Evolutionary conservation across 2,329 filamentous ascomycete genomes (phyloP).

Genomic region (Fusarium sacchari): DNA sequence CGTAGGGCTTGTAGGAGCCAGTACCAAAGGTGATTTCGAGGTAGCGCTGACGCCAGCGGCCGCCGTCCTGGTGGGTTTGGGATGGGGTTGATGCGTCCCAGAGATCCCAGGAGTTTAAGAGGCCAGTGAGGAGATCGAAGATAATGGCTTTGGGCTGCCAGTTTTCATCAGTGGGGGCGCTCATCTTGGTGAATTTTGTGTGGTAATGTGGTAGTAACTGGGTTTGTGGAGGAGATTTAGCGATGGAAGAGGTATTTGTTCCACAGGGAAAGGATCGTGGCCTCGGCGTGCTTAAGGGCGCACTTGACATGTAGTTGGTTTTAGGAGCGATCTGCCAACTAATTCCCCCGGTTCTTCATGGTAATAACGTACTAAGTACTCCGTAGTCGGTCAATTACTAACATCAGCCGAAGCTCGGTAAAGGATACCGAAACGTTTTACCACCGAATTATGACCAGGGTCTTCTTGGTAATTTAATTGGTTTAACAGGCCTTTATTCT

Average conservation of each 20-base stretch:
- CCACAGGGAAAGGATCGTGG: accelerated
- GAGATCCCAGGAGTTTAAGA: constrained; percentile 53
- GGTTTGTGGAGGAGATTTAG: accelerated
- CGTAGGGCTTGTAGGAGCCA: constrained; percentile 48
- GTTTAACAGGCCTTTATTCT: too few species aligned
- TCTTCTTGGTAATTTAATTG: too few species aligned
- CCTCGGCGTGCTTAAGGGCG: neutral
- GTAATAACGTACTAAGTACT: neutral
- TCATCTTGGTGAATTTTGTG: accelerated
- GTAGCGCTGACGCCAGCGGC: constrained; percentile 51
- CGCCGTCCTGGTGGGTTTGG: constrained; percentile 39
- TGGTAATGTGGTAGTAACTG: accelerated
- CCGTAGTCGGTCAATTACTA: neutral
- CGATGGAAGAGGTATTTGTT: neutral
- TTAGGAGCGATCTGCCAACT: neutral
- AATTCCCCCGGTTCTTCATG: neutral
- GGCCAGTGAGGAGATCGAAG: constrained; percentile 54
- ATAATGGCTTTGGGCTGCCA: constrained; percentile 50
- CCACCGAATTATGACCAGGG: too few species aligned
- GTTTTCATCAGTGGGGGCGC: neutral
- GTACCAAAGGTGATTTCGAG: constrained; percentile 51
- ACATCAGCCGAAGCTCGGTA: too few species aligned
- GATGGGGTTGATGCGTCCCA: constrained; percentile 49
- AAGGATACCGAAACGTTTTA: too few species aligned
- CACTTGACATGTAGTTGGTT: neutral